phyloP scores from a whole-genome alignment of 2,329 filamentous ascomycete species.

The Dissoconium aciculare region DNA sequence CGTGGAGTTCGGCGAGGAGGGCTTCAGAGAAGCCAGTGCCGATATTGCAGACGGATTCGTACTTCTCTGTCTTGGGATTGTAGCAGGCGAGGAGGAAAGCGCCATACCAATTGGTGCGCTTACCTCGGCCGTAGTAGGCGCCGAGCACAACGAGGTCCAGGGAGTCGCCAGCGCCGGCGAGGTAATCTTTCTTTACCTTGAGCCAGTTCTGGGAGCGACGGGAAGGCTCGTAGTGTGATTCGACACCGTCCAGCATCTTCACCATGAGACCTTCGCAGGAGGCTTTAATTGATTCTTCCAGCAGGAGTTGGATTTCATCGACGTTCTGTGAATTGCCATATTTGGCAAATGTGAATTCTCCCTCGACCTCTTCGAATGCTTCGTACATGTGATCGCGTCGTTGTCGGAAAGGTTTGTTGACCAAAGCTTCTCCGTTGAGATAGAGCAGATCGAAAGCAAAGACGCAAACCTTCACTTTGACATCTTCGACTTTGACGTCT shows the following conservation, averaged over 20 bases:
- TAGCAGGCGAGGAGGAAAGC: constrained; percentile 93
- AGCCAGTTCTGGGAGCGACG: constrained; percentile 97
- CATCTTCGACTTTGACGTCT: constrained; percentile 87
- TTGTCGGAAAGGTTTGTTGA: constrained; percentile 74
- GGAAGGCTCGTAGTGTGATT: constrained; percentile 90
- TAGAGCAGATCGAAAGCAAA: constrained; percentile 94
- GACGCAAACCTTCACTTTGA: constrained; percentile 93
- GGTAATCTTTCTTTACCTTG: constrained; percentile 97
- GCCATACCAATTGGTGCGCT: constrained; percentile 88
- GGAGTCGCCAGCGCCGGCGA: constrained; percentile 83
- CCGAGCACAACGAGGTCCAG: constrained; percentile 92
- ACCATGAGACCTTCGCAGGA: constrained; percentile 98
- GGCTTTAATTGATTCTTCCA: constrained; percentile 90
- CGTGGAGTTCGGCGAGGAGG: constrained; percentile 76
- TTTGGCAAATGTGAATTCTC: constrained; percentile 83
- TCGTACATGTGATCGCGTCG: constrained; percentile 59
- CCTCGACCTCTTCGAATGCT: constrained; percentile 65
- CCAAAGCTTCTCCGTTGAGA: constrained; percentile 76
- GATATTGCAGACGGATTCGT: constrained; percentile 96
- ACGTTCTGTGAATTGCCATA: constrained; percentile 76
- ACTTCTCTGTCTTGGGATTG: constrained; percentile 63
- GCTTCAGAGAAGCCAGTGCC: constrained; percentile 93
- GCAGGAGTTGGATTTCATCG: constrained; percentile 79
- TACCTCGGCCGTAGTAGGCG: constrained; percentile 86
- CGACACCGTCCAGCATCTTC: constrained; percentile 90